Evolutionary conservation across 1,284 basidiomycete species (phyloP).

Genomic region (Xerocomus amazonicus): DNA sequence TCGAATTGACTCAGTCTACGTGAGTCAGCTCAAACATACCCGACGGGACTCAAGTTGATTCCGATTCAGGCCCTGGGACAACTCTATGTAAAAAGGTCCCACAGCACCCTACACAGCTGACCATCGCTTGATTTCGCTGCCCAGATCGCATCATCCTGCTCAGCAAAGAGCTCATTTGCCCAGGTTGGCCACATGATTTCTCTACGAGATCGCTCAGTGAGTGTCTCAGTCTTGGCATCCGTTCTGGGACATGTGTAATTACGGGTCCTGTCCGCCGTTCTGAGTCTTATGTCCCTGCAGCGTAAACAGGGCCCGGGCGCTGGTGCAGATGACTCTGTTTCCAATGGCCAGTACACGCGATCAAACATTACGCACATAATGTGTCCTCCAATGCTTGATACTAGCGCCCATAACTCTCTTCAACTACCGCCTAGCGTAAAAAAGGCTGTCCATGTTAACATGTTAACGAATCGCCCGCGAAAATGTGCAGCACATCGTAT

Average conservation of each 20-base stretch:
- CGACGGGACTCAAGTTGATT: not conserved
- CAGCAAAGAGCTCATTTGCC: not conserved
- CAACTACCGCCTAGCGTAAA: not conserved
- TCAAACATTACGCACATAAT: not conserved
- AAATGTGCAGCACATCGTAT: slow-evolving; percentile 10
- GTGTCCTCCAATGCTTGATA: not conserved
- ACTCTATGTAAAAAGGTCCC: not conserved
- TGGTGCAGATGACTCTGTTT: not conserved
- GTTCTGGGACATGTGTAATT: not conserved
- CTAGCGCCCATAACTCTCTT: not conserved
- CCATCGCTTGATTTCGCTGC: too few species aligned
- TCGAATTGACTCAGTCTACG: not conserved
- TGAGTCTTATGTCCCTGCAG: slow-evolving; percentile 4
- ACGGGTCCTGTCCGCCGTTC: not conserved
- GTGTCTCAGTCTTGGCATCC: not conserved
- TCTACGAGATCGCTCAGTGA: slow-evolving; percentile 11
- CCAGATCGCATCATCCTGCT: not conserved
- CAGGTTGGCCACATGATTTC: not conserved
- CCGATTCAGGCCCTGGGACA: not conserved
- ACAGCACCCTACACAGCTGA: not conserved
- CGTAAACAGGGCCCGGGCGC: not conserved
- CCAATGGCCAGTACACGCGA: not conserved
- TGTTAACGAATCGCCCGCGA: not conserved
- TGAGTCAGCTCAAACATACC: not conserved
- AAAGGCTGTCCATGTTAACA: not conserved